These are phyloP conservation scores for Penicillium sp. DNA, from an alignment of 2,329 filamentous ascomycete genomes.

Conservation along the genomic window DNA sequence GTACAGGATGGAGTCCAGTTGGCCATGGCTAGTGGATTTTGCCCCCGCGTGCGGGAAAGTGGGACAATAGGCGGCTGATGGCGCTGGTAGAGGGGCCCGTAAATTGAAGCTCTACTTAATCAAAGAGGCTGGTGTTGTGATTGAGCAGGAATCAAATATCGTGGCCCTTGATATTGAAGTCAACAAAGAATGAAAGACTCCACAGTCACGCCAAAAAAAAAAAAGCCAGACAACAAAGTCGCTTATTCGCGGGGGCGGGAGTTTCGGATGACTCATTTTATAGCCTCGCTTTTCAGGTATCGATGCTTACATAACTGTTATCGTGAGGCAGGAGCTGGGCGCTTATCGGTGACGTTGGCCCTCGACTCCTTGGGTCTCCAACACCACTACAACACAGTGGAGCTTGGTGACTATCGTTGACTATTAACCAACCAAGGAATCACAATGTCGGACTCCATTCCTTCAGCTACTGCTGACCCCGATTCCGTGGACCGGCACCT, in stretches of 20 bases:
- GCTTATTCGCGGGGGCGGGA: conserved; percentile 25
- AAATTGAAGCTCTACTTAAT: neutral
- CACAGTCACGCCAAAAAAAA: neutral
- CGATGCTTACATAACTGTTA: conserved; percentile 4
- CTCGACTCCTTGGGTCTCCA: neutral
- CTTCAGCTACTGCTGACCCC: conserved; percentile 40
- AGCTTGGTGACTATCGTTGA: neutral
- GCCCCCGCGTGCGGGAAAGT: neutral
- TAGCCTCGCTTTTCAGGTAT: conserved; percentile 8
- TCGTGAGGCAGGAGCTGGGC: neutral
- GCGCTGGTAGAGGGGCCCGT: neutral
- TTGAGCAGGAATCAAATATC: neutral
- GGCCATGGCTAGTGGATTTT: conserved; percentile 21
- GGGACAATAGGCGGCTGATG: conserved; percentile 5
- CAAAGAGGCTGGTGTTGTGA: neutral
- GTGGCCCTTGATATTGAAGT: neutral
- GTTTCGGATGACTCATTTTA: conserved; percentile 19
- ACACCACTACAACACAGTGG: neutral
- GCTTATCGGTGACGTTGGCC: conserved; percentile 17
- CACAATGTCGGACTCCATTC: conserved; percentile 48
- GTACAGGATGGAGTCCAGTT: conserved; percentile 36
- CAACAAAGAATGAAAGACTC: conserved; percentile 11
- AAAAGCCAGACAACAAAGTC: conserved; percentile 11
- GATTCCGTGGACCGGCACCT: conserved; percentile 35
- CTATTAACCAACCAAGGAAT: neutral